Evolutionary conservation across 371 early-diverging fungal species (phyloP), one percentile per base, ranked within the genome.

Genomic region (Mortierella sp.): DNA sequence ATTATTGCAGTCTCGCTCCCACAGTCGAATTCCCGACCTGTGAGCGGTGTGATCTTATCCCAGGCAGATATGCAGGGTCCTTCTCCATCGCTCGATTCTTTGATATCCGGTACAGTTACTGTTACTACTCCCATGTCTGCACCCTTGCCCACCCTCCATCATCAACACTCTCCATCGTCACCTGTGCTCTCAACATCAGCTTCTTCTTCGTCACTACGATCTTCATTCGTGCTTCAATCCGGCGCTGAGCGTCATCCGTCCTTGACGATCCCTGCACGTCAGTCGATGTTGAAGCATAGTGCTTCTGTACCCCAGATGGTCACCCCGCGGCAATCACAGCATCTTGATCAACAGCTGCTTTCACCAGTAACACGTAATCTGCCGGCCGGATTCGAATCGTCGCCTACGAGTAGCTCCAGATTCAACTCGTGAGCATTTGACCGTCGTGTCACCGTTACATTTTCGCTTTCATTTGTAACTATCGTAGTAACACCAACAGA

Each of bases 281-380:
- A 52, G 14, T 56, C 56, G 15, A 56, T 70, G 70, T 19, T 70
- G 43, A 70, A 42, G 19, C 70, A 70, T 31, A 70, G 70, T 14
- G 57, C 63, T 5, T 70, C 63, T 5, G 63, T 70, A 11, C 63
- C 70, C 1, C 60, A 60, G 31, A 47, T 62, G 49, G 14, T 62
- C 23, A 56, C 39, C 19, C 26, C 58, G 1, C 7, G 37, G 0
- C 37, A 34, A 14, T 34, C 37, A 14, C 37, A 34, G 37, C 14
- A 11, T 7, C 37, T 3, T 30, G 30, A 31, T 30, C 30, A 31
- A 17, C 21, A 17, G 19, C 42, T 32, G 14, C 14, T 26, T 26
- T n/a, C 50, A 12, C 61, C 63, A 34, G 19, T 47, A 12, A 39
- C 32, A n/a, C 57, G 68, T 2, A 60, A 60, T 23, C 41, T 70